phyloP scores from a whole-genome alignment of 805 yeast species.

The Wickerhamomyces bisporus region DNA sequence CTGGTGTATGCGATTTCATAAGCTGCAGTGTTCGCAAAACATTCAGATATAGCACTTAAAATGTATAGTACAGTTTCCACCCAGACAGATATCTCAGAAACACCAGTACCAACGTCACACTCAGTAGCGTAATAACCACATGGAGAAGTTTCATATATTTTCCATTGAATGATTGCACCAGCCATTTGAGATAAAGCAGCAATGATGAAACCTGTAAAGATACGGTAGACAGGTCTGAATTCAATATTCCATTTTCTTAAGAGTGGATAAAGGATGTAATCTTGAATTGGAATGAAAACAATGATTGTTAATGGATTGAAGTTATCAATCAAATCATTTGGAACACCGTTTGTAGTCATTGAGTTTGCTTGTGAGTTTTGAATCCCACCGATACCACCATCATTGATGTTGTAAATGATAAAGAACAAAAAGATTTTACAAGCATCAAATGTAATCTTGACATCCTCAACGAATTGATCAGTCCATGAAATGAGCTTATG shows the following conservation, averaged over 20 bases:
- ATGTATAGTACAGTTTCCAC: constrained; percentile 63
- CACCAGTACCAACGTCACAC: constrained; percentile 37
- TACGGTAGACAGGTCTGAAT: constrained; percentile 68
- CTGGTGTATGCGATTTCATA: constrained; percentile 80
- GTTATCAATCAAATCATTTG: constrained; percentile 75
- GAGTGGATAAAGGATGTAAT: constrained; percentile 50
- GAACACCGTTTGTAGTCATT: constrained; percentile 71
- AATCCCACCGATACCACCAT: constrained; percentile 52
- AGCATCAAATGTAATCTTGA: constrained; percentile 56
- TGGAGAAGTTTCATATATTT: constrained; percentile 66
- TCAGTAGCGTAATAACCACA: constrained; percentile 59
- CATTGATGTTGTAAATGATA: constrained; percentile 71
- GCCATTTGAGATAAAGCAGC: constrained; percentile 34
- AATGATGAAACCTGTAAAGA: constrained; percentile 63
- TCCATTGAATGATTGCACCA: constrained; percentile 62
- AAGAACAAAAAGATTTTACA: constrained; percentile 70
- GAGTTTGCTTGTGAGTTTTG: constrained; percentile 53
- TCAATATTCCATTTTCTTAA: constrained; percentile 43
- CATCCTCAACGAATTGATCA: constrained; percentile 71
- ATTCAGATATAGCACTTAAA: constrained; percentile 69
- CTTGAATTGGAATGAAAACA: constrained; percentile 68
- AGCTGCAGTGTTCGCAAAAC: constrained; percentile 76
- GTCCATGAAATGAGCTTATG: constrained; percentile 41
- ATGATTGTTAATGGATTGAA: constrained; percentile 73
- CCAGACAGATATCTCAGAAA: constrained; percentile 52